These are phyloP conservation scores for Hypoxylon perforatum DNA, from an alignment of 495 filamentous ascomycete genomes.

Conservation along the genomic window DNA sequence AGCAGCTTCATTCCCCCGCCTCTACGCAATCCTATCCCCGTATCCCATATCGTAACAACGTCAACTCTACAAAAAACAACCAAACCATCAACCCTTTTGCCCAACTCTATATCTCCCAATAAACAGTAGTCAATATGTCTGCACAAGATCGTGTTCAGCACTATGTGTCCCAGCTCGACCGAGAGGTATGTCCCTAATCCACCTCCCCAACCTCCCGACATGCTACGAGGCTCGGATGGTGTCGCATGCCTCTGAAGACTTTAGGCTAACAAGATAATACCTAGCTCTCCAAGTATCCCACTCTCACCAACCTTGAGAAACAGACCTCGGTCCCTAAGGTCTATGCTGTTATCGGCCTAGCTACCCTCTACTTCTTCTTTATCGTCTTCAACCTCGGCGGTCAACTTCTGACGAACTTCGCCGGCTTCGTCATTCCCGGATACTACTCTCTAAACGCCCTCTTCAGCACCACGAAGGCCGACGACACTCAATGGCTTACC, in stretches of 20 bases:
- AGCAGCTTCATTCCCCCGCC: conserved; percentile 41
- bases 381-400: conserved; percentile 99
- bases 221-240: conserved; percentile 13
- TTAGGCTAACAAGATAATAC: conserved; percentile 26
- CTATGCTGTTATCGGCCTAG: conserved; percentile 89
- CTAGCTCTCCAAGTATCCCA: conserved; percentile 95
- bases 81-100: not conserved
- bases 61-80: conserved; percentile 27
- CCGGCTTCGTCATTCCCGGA: conserved; percentile 91
- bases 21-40: no score
- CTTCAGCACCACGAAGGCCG: conserved; percentile 80
- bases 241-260: conserved; percentile 37
- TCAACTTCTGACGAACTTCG: conserved; percentile 95
- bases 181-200: conserved; percentile 77
- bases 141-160: conserved; percentile 91
- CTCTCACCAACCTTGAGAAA: conserved; percentile 95
- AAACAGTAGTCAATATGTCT: conserved; percentile 64
- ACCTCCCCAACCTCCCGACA: not conserved
- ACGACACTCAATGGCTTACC: conserved; percentile 91
- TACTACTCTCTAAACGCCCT: conserved; percentile 96
- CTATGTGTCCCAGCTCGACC: conserved; percentile 90
- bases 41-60: conserved; percentile 20
- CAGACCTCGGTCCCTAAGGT: conserved; percentile 95
- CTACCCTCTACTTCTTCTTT: conserved; percentile 93
- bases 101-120: conserved; percentile 5